A percentile compares a stretch with the other conserved stretches of the same genome.
Conservation (phyloP, 2,329 filamentous ascomycete species). For the Paecilomyces niveus region DNA sequence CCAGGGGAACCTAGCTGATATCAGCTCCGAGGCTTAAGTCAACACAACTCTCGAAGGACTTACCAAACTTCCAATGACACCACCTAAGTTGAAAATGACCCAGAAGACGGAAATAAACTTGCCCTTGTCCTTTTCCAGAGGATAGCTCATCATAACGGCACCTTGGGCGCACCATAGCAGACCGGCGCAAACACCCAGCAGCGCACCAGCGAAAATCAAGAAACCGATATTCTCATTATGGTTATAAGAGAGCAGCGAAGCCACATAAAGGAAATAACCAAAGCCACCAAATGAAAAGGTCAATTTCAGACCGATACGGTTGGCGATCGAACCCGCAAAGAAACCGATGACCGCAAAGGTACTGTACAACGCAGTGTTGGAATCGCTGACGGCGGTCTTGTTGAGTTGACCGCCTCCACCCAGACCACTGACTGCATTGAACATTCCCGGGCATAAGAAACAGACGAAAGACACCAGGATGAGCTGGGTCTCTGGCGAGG, state of each 20-base stretch:
- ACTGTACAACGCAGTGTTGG: conserved; percentile 64
- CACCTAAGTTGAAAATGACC: conserved; percentile 91
- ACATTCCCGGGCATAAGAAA: conserved; percentile 68
- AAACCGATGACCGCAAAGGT: conserved; percentile 62
- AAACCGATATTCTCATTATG: conserved; percentile 43
- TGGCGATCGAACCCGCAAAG: conserved; percentile 49
- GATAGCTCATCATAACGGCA: conserved; percentile 68
- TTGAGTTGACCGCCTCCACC: conserved; percentile 58
- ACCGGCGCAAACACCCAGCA: conserved; percentile 44
- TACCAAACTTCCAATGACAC: conserved; percentile 72
- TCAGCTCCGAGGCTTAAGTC: neutral
- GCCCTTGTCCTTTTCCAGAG: conserved; percentile 72
- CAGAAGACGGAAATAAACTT: conserved; percentile 87
- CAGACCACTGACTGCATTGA: conserved; percentile 59
- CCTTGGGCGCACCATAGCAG: conserved; percentile 47
- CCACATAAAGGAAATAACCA: conserved; percentile 44
- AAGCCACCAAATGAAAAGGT: conserved; percentile 41
- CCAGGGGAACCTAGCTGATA: conserved; percentile 33
- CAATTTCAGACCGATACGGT: conserved; percentile 36
- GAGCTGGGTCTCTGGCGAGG: conserved; percentile 65
- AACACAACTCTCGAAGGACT: conserved; percentile 17
- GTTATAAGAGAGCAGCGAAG: conserved; percentile 45
- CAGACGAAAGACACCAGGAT: conserved; percentile 64
- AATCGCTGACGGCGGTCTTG: conserved; percentile 54
- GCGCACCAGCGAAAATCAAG: conserved; percentile 42